Conservation (phyloP, 305 asterid genomes). For the Salvia sclarea region DNA sequence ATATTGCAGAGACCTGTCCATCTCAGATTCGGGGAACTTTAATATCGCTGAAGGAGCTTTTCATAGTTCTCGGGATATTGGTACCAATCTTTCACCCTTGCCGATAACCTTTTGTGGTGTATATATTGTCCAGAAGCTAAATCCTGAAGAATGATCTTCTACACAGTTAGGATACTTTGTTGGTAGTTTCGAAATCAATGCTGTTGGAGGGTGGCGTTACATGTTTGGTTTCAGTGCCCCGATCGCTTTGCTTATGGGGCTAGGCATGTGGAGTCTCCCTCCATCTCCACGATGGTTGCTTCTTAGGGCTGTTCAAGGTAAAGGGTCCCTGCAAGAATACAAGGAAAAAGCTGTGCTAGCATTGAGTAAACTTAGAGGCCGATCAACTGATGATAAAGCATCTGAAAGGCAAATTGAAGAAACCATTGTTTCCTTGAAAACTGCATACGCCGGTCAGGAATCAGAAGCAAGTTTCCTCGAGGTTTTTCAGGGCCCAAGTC, state of each 20-base stretch:
- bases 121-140: conserved; percentile 23
- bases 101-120: conserved; percentile 6
- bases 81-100: conserved; percentile 41
- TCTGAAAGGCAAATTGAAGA: conserved; percentile 85
- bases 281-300: conserved; percentile 97
- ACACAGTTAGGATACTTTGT: conserved; percentile 84
- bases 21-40: conserved; percentile 96
- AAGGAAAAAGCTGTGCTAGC: conserved; percentile 81
- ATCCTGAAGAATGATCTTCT: conserved; percentile 30
- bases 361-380: conserved; percentile 78
- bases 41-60: conserved; percentile 94
- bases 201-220: conserved; percentile 96
- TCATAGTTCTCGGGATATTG: conserved; percentile 93
- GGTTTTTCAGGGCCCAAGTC: conserved; percentile 85
- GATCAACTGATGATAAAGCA: conserved; percentile 62
- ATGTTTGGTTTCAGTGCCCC: conserved; percentile 93
- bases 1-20: conserved; percentile 96
- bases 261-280: conserved; percentile 95
- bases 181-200: conserved; percentile 74
- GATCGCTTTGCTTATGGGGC: conserved; percentile 77
- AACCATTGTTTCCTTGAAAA: conserved; percentile 68
- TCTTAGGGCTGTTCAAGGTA: conserved; percentile 90
- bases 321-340: conserved; percentile 74
- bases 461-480: conserved; percentile 72
- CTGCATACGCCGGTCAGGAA: conserved; percentile 68